Base-by-base conservation (phyloP, 1,284 basidiomycete species). In the Marasmius tenuissimus region DNA sequence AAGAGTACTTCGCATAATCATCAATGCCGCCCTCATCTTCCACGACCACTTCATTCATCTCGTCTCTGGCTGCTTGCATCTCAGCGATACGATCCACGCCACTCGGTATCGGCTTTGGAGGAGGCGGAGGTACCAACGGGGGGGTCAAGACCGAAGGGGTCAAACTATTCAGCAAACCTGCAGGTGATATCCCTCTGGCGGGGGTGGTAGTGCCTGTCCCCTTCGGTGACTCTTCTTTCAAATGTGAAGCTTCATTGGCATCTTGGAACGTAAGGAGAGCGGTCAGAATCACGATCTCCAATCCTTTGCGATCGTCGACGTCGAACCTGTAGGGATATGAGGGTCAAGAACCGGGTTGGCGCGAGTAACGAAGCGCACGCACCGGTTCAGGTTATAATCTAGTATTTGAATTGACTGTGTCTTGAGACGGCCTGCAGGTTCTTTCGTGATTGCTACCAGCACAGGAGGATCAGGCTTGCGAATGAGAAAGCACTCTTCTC, bases 401-500 rank as follows among this genome's bases (percentile, higher is more conserved):
- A 94, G 78, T n/a, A 94, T 84, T 70, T 93, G 91, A n/a, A 94
- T 78, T 0, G 86, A 80, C 0, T 82, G 76, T 1, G 88, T 86
- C 68, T 85, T 88, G 52, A 88, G 76, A 40, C 85, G 81, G 7
- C 87, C 88, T 4, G 85, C 78, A 0, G 88, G 84, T 57, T 92
- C 89, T 70, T 89, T 93, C 14, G 89, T 92, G 34, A 91, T 80
- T 0, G 91, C 92, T 11, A 93, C 87, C 2, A 93, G 82, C 1
- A 95, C 91, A 10, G 89, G 88, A 4, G 92, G 93, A 67, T 95
- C 92, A 3, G 92, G 91, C 70, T 93, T 93, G 49, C 92, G 85
- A 49, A 94, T 74, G 70, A 94, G 85, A 72, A 82, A 92, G 71
- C 91, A 92, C 67, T 90, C 88, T 71, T 92, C 89, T 49, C 88